Percentiles rank a stretch among this genome's conserved stretches.
phyloP scores from a whole-genome alignment of 345 rosid genomes.

The Eucalyptus sp. region DNA sequence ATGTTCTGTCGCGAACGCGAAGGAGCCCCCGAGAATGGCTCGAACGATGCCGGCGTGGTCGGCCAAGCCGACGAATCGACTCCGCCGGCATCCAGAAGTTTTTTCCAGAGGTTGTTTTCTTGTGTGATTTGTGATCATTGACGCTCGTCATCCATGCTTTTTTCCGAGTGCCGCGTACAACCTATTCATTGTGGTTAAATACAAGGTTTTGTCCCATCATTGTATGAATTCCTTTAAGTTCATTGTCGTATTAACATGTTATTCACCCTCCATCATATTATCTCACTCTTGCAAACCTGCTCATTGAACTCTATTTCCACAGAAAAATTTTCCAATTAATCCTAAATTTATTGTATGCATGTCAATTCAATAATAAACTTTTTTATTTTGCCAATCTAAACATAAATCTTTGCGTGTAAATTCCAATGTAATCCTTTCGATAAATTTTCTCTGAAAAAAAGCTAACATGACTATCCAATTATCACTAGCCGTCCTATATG shows the following conservation, averaged over 20 bases:
- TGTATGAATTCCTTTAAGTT: not conserved
- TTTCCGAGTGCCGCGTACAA: not conserved
- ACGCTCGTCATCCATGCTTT: not conserved
- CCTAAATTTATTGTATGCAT: not conserved
- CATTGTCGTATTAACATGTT: not conserved
- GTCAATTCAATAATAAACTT: rapidly evolving
- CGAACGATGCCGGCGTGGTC: conserved; percentile 10
- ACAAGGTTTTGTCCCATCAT: not conserved
- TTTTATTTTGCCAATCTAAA: not conserved
- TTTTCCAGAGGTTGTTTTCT: conserved; percentile 14
- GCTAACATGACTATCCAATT: not conserved
- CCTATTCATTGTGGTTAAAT: not conserved
- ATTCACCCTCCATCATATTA: not conserved
- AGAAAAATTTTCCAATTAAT: not conserved
- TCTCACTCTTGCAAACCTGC: not conserved
- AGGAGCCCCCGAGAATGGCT: conserved; percentile 24
- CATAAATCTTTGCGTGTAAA: not conserved
- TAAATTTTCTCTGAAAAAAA: not conserved
- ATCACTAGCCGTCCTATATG: not conserved
- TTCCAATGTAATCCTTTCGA: not conserved
- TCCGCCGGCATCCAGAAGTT: not conserved
- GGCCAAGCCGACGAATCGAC: not conserved
- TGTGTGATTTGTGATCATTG: conserved; percentile 31
- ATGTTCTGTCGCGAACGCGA: conserved; percentile 19
- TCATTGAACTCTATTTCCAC: not conserved